Base-by-base conservation (phyloP, 2,329 filamentous ascomycete species). In the Fragosphaeria purpurea region DNA sequence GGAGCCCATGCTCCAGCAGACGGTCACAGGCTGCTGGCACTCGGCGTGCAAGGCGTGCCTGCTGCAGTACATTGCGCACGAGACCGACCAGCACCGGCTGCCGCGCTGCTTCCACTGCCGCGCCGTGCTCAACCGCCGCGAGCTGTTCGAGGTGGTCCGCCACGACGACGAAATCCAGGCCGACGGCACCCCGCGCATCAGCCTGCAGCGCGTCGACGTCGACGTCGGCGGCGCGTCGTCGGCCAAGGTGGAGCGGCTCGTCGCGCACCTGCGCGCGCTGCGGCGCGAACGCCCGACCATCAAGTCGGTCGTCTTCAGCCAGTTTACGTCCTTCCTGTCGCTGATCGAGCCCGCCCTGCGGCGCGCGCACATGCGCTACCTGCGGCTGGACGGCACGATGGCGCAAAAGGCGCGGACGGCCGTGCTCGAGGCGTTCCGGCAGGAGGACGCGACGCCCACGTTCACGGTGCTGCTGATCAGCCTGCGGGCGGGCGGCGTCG, bases 11-110 rank as follows among this genome's bases (percentile, higher is more conserved):
- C 79, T 88, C 41, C 86, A 96, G 49, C 91, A 95, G 62, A 85
- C 86, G 0, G 93, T 98, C 1, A 97, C 93, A 0, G 88, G 88
- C 0, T 98, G 93, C 67, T 98, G 93, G 89, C 93, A 98, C 66
- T 95, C 88, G 37, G 90, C 93, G 1, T 98, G 93, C 71, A 95
- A 93, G 67, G 85, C 87, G 55, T 98, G 93, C 60, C 70, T 97
- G n/a, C 71, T 94, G 2, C 83, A 88, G 58, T 95, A 88, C 59
- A 94, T 98, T 61, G 82, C 86, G 55, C 89, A 95, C 61, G 86
- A 95, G 64, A 84, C 76, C 5, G 83, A 88, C 57, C 88, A 85
- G 52, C 82, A 83, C 42, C 78, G 87, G 46, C 66, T 85, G 0
- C 85, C 93, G 1, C 80, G 84, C 8, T 98, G 93, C 67, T 95